Evolutionary conservation across 306 rosid genomes (phyloP).

Genomic region (Abrus precatorius): DNA sequence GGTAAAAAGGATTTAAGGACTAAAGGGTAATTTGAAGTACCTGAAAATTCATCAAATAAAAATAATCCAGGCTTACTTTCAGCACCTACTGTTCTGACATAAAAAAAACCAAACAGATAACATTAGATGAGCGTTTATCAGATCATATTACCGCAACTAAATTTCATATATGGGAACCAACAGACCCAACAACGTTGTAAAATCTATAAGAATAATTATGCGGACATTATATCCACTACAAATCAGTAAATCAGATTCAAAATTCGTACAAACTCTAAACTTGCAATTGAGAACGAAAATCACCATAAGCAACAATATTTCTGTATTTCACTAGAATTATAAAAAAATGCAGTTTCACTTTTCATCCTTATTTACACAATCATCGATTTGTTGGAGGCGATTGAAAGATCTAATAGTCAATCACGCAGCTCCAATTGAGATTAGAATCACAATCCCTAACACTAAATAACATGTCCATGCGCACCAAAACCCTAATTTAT

Average conservation of each 20-base stretch:
- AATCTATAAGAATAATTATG: not conserved
- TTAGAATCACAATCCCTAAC: not conserved
- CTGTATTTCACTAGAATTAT: not conserved
- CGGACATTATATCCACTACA: conserved; percentile 1
- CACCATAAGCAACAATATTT: not conserved
- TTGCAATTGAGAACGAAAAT: not conserved
- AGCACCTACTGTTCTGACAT: not conserved
- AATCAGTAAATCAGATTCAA: conserved; percentile 23
- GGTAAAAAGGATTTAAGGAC: not conserved
- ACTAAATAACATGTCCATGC: not conserved
- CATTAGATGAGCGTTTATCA: not conserved
- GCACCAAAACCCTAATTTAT: conserved; percentile 44
- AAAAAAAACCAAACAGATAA: conserved; percentile 7
- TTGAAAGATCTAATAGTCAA: conserved; percentile 1
- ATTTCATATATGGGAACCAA: conserved; percentile 2
- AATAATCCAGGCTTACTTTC: conserved; percentile 23
- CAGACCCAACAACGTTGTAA: not conserved
- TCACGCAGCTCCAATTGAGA: not conserved
- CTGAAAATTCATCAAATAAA: conserved; percentile 32
- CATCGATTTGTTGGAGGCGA: no score
- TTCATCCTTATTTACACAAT: not conserved
- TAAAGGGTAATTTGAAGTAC: not conserved
- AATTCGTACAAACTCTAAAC: not conserved
- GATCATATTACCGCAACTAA: not conserved
- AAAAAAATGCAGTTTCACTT: not conserved